A percentile compares a stretch with the other conserved stretches of the same genome.
Evolutionary conservation across 1,284 basidiomycete species (phyloP).

Genomic region (Takashimella koratensis): DNA sequence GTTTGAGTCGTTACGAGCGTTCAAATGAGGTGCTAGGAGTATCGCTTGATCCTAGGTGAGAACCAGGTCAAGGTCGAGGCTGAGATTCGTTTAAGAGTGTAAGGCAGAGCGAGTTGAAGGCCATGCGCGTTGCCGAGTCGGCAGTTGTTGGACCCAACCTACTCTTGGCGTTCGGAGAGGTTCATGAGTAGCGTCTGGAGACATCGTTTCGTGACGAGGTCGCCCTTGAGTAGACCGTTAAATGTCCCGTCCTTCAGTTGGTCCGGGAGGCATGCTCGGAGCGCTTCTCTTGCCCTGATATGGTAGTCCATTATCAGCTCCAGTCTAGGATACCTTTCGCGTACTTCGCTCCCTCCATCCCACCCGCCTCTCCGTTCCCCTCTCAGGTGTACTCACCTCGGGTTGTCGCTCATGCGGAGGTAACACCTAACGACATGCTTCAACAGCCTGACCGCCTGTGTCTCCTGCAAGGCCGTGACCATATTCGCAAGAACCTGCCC

Average conservation of each 20-base stretch:
- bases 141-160: no score
- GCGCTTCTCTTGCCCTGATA: constrained; percentile 85
- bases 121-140: no score
- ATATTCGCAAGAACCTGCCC: constrained; percentile 98
- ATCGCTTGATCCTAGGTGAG: no score
- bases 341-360: no score
- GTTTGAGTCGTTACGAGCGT: no score
- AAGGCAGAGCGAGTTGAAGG: no score
- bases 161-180: constrained; percentile 56
- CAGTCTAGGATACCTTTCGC: no score
- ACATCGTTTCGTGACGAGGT: constrained; percentile 95
- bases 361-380: constrained; percentile 2
- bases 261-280: constrained; percentile 95
- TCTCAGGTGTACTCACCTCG: constrained; percentile 70
- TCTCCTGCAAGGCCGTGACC: constrained; percentile 95
- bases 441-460: constrained; percentile 89
- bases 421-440: constrained; percentile 99
- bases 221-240: constrained; percentile 82
- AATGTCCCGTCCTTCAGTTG: constrained; percentile 95
- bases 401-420: constrained; percentile 90
- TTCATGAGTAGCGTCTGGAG: constrained; percentile 92
- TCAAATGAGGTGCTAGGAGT: no score
- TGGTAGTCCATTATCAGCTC: no score
- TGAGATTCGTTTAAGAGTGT: no score
- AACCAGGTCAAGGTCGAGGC: no score